Base-by-base conservation (phyloP, 2,329 filamentous ascomycete species). In the Thelonectria discophora region DNA sequence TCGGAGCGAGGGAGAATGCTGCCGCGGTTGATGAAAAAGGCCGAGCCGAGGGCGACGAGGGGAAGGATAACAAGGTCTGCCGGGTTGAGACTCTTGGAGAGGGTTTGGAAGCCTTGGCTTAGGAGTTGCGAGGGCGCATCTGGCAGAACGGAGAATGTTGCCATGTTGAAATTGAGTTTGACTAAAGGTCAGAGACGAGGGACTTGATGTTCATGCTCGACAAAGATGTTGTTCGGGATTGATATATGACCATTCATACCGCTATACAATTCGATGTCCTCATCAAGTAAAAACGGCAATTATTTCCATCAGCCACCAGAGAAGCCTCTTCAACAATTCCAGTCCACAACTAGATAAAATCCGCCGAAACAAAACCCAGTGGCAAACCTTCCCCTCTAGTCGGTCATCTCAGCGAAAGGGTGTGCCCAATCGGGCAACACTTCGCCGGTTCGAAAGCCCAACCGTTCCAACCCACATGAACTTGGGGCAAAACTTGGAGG, bases 11-110 rank as follows among this genome's bases (percentile, higher is more conserved):
- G 58, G 4, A 57, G 39, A 17, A 61, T 53, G 34, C 58, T 61
- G 12, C 58, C 58, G 4, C 48, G 30, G 34, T 61, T 61, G 20
- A 61, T 53, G 34, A 57, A 37, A 20, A 48, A 61, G 6, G 49
- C 53, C 13, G 58, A 53, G 10, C 58, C 54, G n/a, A 61, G 43
- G 11, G 45, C 8, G 7, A 61, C 30, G 1, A 60, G n/a, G 7
- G 53, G 46, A 34, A 62, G 63, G 1, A 65, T 34, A 1, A 65
- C 6, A 20, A 60, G 54, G 34, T 65, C 63, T 20, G 45, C 52
- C 12, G 24, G 52, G 7, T 48, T 52, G 2, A 60, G 10, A 1
- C 27, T 55, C 2, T 55, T 55, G 20, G 60, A 57, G 12, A 65
- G 17, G 11, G 57, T 48, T 20, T 60, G 45, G 10, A 63, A n/a